Conservation (phyloP, 1,139 yeast genomes). For the Petasospora rhodanensis region DNA sequence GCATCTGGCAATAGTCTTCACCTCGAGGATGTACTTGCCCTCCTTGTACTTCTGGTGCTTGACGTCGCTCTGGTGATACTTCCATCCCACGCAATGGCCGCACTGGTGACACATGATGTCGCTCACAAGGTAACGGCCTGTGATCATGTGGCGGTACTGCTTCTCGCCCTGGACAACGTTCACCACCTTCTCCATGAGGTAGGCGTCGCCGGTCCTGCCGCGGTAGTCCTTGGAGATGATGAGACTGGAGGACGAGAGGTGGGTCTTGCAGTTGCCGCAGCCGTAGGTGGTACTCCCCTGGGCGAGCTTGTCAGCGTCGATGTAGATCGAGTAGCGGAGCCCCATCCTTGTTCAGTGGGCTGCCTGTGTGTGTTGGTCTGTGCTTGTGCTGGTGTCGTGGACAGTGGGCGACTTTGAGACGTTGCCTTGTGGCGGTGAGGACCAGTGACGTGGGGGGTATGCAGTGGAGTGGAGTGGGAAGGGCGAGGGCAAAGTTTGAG, state of each 20-base stretch:
- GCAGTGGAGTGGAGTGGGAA: too few species aligned
- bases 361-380: background rate
- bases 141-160: slow-evolving; percentile 36
- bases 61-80: slow-evolving; percentile 33
- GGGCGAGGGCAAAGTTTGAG: too few species aligned
- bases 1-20: slow-evolving; percentile 26
- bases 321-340: slow-evolving; percentile 34
- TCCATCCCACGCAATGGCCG: slow-evolving; percentile 39
- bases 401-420: background rate
- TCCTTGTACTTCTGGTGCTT: slow-evolving; percentile 37
- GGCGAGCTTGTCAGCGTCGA: slow-evolving; percentile 30
- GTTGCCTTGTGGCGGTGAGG: too few species aligned
- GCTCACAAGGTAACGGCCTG: slow-evolving; percentile 39
- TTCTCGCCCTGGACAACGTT: slow-evolving; percentile 32
- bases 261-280: slow-evolving; percentile 38
- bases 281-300: slow-evolving; percentile 34
- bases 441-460: too few species aligned
- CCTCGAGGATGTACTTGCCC: slow-evolving; percentile 38
- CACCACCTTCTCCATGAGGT: slow-evolving; percentile 35
- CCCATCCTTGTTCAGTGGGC: too few species aligned
- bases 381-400: background rate
- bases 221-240: slow-evolving; percentile 38
- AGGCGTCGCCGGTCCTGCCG: slow-evolving; percentile 41
- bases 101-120: slow-evolving; percentile 41
- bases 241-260: slow-evolving; percentile 34